These are phyloP conservation scores for Penicillium crustosum DNA, from an alignment of 2,329 filamentous ascomycete species.

Conservation along the genomic window DNA sequence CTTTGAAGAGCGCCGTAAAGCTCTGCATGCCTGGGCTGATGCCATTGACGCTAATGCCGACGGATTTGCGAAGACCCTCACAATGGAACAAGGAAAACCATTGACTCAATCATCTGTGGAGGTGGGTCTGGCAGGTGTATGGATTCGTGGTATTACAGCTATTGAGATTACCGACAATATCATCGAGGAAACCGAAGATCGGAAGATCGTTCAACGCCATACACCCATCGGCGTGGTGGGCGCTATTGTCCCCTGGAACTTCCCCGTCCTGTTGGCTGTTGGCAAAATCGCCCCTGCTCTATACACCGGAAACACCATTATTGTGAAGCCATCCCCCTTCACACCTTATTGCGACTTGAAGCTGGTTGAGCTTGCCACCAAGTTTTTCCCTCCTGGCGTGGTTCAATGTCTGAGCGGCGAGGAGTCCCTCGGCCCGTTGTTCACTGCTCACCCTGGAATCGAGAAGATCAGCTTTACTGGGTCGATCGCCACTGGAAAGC, in stretches of 20 bases:
- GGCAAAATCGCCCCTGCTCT: conserved; percentile 54
- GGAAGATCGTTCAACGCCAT: conserved; percentile 36
- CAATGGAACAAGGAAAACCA: conserved; percentile 46
- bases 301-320: conserved; percentile 55
- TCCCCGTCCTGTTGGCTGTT: conserved; percentile 42
- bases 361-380: conserved; percentile 51
- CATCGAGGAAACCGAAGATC: conserved; percentile 49
- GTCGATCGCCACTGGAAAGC: conserved; percentile 52
- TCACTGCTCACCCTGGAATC: conserved; percentile 56
- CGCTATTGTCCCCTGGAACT: conserved; percentile 64
- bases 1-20: conserved; percentile 35
- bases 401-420: conserved; percentile 57
- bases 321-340: conserved; percentile 53
- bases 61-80: conserved; percentile 40
- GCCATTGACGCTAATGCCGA: conserved; percentile 38
- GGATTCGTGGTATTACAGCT: conserved; percentile 23
- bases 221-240: conserved; percentile 45
- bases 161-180: conserved; percentile 48
- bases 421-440: conserved; percentile 54
- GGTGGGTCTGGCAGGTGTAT: conserved; percentile 26
- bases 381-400: conserved; percentile 56
- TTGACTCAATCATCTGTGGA: conserved; percentile 31
- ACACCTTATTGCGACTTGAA: conserved; percentile 58
- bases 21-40: conserved; percentile 35
- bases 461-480: conserved; percentile 62